phyloP scores from a whole-genome alignment of 2,329 filamentous ascomycete genomes.

The Penicillium vulpinum region DNA sequence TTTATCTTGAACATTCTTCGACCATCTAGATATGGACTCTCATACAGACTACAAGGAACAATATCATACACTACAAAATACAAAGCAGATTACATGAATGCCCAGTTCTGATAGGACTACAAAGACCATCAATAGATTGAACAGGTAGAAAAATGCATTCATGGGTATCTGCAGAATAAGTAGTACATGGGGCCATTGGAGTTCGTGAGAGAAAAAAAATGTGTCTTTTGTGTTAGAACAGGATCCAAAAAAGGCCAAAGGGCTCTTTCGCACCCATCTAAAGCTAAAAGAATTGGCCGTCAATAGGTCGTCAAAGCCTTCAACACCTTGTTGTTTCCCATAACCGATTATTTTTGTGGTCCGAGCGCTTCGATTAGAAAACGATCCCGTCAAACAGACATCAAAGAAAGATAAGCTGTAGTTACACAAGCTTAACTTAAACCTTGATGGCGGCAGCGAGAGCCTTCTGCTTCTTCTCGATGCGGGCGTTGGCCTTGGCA shows the following conservation, averaged over 20 bases:
- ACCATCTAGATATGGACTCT: too few relatives aligned
- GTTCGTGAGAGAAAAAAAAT: slow-evolving; percentile 25
- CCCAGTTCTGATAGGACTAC: slow-evolving; percentile 19
- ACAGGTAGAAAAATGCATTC: slow-evolving; percentile 38
- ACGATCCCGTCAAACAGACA: slow-evolving; percentile 30
- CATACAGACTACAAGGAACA: not conserved
- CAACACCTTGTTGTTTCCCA: slow-evolving; percentile 26
- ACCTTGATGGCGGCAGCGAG: slow-evolving; percentile 96
- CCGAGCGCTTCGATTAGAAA: slow-evolving; percentile 24
- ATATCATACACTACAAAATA: not conserved
- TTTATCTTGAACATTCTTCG: too few relatives aligned
- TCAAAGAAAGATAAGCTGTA: slow-evolving; percentile 14
- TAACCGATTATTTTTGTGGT: slow-evolving; percentile 22
- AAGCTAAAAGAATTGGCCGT: slow-evolving; percentile 34
- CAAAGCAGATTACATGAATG: slow-evolving; percentile 26
- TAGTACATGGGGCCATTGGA: slow-evolving; percentile 32
- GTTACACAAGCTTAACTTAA: slow-evolving; percentile 57
- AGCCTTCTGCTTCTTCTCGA: slow-evolving; percentile 91
- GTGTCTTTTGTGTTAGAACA: slow-evolving; percentile 31
- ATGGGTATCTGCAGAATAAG: slow-evolving; percentile 42
- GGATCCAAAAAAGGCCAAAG: slow-evolving; percentile 24
- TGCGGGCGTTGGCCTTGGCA: slow-evolving; percentile 78
- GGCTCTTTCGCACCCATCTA: slow-evolving; percentile 34
- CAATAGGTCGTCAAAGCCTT: slow-evolving; percentile 31
- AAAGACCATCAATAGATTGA: slow-evolving; percentile 21